A percentile compares a stretch with the other conserved stretches of the same genome.
These are phyloP conservation scores for Boeremia lycopersici DNA, from an alignment of 2,329 filamentous ascomycete genomes.

Conservation along the genomic window DNA sequence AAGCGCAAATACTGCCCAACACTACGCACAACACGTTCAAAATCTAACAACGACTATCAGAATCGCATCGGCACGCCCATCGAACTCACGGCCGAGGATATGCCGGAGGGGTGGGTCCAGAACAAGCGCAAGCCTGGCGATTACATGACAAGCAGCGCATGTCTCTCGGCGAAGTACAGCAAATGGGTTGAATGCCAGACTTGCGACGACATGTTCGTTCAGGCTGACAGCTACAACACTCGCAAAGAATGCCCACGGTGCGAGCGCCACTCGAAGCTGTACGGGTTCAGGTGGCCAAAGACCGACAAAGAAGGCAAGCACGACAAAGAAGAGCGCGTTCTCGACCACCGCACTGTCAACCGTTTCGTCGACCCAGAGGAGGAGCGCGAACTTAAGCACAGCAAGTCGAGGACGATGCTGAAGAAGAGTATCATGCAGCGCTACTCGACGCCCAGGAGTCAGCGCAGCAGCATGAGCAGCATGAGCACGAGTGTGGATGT, in stretches of 20 bases:
- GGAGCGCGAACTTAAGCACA: slow-evolving; percentile 43
- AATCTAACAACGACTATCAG: slow-evolving; percentile 36
- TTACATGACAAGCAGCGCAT: slow-evolving; percentile 78
- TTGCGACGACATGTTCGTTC: slow-evolving; percentile 82
- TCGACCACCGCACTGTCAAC: slow-evolving; percentile 87
- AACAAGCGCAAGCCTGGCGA: slow-evolving; percentile 51
- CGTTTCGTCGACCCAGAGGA: slow-evolving; percentile 81
- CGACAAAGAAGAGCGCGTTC: slow-evolving; percentile 71
- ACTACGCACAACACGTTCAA: slow-evolving; percentile 44
- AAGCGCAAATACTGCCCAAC: slow-evolving; percentile 40
- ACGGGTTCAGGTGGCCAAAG: slow-evolving; percentile 95
- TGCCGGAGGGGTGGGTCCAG: slow-evolving; percentile 27
- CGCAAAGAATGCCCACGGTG: slow-evolving; percentile 86
- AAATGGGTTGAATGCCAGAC: slow-evolving; percentile 88
- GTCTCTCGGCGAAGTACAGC: slow-evolving; percentile 78
- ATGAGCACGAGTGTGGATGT: slow-evolving; percentile 32
- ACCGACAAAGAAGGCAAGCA: slow-evolving; percentile 78
- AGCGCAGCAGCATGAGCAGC: slow-evolving; percentile 37
- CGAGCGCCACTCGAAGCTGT: slow-evolving; percentile 93
- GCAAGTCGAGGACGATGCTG: slow-evolving; percentile 33
- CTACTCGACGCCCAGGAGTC: slow-evolving; percentile 37
- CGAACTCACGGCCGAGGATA: slow-evolving; percentile 26
- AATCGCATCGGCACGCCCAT: slow-evolving; percentile 40
- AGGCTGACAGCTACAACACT: slow-evolving; percentile 84
- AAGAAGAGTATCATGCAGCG: slow-evolving; percentile 30